Base-by-base conservation (phyloP, 2,329 filamentous ascomycete species). In the Helotiales sp. region DNA sequence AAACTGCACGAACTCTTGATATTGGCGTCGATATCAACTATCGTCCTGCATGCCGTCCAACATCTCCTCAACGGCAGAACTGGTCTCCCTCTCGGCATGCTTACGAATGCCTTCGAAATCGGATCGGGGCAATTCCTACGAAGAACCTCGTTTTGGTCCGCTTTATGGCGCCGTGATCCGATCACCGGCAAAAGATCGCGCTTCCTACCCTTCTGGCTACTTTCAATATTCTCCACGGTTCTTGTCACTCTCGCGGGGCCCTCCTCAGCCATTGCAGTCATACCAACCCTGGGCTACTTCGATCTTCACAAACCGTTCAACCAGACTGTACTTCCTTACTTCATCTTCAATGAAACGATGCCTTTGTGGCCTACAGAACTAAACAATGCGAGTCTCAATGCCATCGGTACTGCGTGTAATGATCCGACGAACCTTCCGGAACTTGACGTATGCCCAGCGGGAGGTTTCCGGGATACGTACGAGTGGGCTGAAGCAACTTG, bases 1-100 rank as follows among this genome's bases (percentile, higher is more conserved):
- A 53, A 53, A 19, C 29, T 53, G 7, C 51, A 53, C 25, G 51
- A 53, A 44, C 27, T 53, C 33, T 5, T 53, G 36, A 53, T 53
- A 9, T 24, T 53, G 34, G 36, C 34, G 1, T 53, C 51, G 15
- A 29, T 53, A 29, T 53, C 51, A 15, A 42, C 22, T 8, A 17
- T 53, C 31, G 51, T 53, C 15, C 51, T 53, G 17, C 51, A 53
- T 17, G 51, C 51, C 7, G 22, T 53, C 22, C 34, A 53, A 33
- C 24, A 24, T 15, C 34, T 33, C 13, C 38, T 53, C 2, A 33
- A 22, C n/a, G 34, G 51, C 15, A 25, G 15, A 19, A 24, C 6
- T 4, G 51, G 51, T 2, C 36, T 53, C 2, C 51, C 51, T 44
- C 36, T 53, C 27, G 51, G 51, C 22, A 53, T 53, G 51, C 44